Conservation (phyloP, 225 moss, liverwort and hornwort genomes). For the Anthoceros angustus region DNA sequence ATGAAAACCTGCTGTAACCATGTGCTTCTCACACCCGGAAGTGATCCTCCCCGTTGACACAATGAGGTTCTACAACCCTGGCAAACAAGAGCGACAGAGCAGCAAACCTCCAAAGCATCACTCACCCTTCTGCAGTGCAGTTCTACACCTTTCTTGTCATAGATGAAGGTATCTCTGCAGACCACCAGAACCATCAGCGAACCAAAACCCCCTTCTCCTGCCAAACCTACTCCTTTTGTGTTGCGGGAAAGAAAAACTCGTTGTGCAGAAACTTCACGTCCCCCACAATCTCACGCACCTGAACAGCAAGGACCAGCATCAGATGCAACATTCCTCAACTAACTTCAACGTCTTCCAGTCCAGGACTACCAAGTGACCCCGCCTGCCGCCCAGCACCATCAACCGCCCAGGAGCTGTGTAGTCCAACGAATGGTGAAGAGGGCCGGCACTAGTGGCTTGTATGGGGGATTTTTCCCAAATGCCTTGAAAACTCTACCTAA, state of each 20-base stretch:
- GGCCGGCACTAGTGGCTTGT: slow-evolving; percentile 57
- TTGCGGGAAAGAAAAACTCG: slow-evolving; percentile 79
- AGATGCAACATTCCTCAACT: not conserved
- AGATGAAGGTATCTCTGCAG: slow-evolving; percentile 74
- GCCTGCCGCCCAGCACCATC: slow-evolving; percentile 67
- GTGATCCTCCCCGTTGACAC: slow-evolving; percentile 47
- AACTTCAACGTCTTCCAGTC: slow-evolving; percentile 87
- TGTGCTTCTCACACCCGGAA: slow-evolving; percentile 66
- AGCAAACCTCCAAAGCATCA: not conserved
- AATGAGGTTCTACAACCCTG: not conserved
- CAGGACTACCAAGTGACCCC: slow-evolving; percentile 85
- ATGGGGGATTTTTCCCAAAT: slow-evolving; percentile 83
- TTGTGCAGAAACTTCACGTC: slow-evolving; percentile 96
- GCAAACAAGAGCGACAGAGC: not conserved
- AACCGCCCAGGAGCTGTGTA: slow-evolving; percentile 62
- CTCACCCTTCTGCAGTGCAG: slow-evolving; percentile 83
- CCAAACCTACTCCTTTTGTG: slow-evolving; percentile 67
- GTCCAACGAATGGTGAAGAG: slow-evolving; percentile 56
- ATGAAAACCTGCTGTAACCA: slow-evolving; percentile 87
- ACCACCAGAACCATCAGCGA: not conserved
- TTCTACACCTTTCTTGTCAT: slow-evolving; percentile 82
- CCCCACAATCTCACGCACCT: slow-evolving; percentile 76
- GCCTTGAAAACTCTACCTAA: slow-evolving; percentile 75
- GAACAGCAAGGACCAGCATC: slow-evolving; percentile 1
- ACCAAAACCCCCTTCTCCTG: no score